phyloP scores from a whole-genome alignment of 805 yeast genomes.

The Kregervanrija delftensis region DNA sequence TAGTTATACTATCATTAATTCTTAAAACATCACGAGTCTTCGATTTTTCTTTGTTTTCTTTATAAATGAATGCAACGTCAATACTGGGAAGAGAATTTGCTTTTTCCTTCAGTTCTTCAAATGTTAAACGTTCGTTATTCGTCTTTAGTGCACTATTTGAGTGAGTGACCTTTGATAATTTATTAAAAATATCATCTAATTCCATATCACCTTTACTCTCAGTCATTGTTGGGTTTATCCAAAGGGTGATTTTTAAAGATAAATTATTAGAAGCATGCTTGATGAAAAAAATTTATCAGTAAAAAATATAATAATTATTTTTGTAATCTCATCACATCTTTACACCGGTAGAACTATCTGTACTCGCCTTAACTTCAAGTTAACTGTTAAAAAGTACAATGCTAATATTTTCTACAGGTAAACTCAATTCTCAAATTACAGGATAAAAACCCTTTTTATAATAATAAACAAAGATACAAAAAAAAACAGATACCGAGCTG shows the following conservation, averaged over 20 bases:
- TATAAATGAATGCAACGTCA: conserved; percentile 20
- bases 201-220: conserved; percentile 2
- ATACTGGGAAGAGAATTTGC: conserved; percentile 30
- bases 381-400: not conserved
- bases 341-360: not conserved
- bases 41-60: conserved; percentile 7
- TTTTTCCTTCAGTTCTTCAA: conserved; percentile 25
- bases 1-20: conserved; percentile 41
- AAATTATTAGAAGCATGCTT: too few species aligned
- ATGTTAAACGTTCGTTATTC: conserved; percentile 16
- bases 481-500: not conserved
- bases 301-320: not conserved
- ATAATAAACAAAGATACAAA: not conserved
- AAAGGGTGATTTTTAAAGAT: too few species aligned
- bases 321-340: not conserved
- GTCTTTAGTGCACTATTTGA: conserved; percentile 8
- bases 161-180: conserved; percentile 3
- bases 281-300: too few species aligned
- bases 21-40: conserved; percentile 18
- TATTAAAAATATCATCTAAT: conserved; percentile 30
- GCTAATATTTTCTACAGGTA: not conserved
- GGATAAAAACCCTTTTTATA: not conserved
- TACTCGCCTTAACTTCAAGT: not conserved
- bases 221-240: not conserved
- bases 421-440: too few species aligned